Evolutionary conservation across 1,284 basidiomycete genomes (phyloP).

Genomic region (Ceratobasidium sp.): DNA sequence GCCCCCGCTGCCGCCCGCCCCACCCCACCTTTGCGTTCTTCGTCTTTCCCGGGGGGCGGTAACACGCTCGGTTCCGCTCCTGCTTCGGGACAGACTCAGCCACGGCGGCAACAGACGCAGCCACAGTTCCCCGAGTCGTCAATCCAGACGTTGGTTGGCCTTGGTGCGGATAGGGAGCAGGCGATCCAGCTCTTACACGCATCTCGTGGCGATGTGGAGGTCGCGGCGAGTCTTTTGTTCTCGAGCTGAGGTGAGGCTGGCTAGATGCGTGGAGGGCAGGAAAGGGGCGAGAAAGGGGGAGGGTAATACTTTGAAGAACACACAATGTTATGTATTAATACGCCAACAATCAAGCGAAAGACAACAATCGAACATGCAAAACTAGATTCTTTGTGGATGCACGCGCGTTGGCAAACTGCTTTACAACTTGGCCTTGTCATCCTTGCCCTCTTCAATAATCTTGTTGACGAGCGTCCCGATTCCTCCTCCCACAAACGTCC

Average conservation of each 20-base stretch:
- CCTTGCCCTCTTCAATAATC: constrained; percentile 70
- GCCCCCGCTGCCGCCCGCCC: background rate
- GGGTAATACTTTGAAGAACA: background rate
- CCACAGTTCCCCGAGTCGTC: constrained; percentile 65
- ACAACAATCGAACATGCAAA: too few species aligned
- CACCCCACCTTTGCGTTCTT: constrained; percentile 1
- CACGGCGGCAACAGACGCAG: constrained; percentile 15
- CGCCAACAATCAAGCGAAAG: background rate
- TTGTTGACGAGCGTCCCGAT: constrained; percentile 80
- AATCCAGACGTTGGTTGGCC: constrained; percentile 70
- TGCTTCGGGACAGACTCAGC: background rate
- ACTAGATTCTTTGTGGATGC: background rate
- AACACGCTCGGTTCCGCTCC: constrained; percentile 9
- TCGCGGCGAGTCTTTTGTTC: constrained; percentile 90
- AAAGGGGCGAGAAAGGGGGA: too few species aligned
- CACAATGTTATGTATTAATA: constrained; percentile 7
- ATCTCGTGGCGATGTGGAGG: constrained; percentile 85
- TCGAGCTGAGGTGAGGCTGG: background rate
- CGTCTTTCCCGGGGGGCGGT: constrained; percentile 25
- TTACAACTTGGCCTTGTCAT: constrained; percentile 37
- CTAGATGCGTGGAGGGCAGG: too few species aligned
- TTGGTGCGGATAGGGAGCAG: constrained; percentile 79
- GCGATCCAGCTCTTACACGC: constrained; percentile 83
- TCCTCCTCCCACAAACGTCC: constrained; percentile 70
- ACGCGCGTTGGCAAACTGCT: background rate